These are phyloP conservation scores for Yamadazyma oceani DNA, from an alignment of 1,139 yeast species.

Conservation along the genomic window DNA sequence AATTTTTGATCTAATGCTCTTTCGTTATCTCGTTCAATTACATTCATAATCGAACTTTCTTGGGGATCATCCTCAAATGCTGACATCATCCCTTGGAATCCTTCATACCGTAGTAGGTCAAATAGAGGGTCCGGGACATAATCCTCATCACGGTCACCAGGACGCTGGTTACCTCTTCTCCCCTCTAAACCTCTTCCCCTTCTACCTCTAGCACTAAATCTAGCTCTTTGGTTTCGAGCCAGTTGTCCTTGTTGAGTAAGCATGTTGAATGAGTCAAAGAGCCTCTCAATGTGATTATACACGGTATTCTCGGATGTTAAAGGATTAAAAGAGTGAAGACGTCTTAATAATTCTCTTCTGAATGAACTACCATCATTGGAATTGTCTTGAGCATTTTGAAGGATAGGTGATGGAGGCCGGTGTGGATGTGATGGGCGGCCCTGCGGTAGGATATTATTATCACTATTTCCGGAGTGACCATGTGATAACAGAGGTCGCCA, in stretches of 20 bases:
- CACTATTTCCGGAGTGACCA: no score
- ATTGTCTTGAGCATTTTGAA: no score
- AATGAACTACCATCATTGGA: background rate
- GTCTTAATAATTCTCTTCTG: slow-evolving; percentile 1
- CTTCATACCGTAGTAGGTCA: background rate
- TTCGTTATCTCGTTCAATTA: slow-evolving; percentile 46
- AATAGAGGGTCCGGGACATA: background rate
- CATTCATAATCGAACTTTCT: slow-evolving; percentile 37
- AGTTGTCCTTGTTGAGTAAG: background rate
- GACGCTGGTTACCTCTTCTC: no score
- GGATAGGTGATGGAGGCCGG: no score
- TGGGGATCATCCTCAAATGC: slow-evolving; percentile 9
- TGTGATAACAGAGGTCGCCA: no score
- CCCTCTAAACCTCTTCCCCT: background rate
- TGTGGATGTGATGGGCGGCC: no score
- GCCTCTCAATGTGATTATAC: background rate
- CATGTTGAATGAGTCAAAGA: background rate
- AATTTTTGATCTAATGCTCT: slow-evolving; percentile 33
- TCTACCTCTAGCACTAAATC: background rate
- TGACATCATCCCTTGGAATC: background rate
- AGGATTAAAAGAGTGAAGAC: background rate
- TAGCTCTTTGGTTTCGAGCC: slow-evolving; percentile 1
- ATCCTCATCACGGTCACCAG: background rate
- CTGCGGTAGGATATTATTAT: no score
- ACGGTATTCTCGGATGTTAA: no score